Evolutionary conservation across 139 green algal species (phyloP), one percentile per base, ranked within the genome.

Genomic region (Closterium sp.): DNA sequence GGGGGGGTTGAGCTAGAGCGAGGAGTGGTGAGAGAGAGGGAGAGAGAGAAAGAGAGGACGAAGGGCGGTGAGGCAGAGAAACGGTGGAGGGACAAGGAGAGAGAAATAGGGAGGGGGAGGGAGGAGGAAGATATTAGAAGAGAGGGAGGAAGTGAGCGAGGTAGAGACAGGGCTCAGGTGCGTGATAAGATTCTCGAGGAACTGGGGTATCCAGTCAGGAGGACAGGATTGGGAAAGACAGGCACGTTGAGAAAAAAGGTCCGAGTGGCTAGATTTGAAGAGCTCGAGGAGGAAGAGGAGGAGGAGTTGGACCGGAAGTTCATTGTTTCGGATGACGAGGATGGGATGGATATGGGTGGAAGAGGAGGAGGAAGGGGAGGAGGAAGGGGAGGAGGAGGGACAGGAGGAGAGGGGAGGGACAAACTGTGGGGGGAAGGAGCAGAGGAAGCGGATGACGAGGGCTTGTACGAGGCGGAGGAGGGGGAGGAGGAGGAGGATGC

Each of bases 401-500:
- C n/a, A 28, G 30, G n/a, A 32, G 83, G 83, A 86, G 83, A 32
- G 21, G 83, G 19, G 83, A 25, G 83, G 55, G 23, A 76, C 55
- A 76, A 19, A 76, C 25, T 19, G 55, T 76, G 55, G 55, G 25
- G 25, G 55, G 55, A 76, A 76, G 55, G 55, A 76, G 4, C 38
- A 66, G 55, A 76, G 55, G 55, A 76, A 76, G 55, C 30, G 30
- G 30, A 34, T 3, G 83, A 12, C 9, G 28, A 4, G 5, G 69
- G 30, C 16, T 32, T 32, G 12, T 76, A 76, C 55, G 55, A 64
- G 12, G 36, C 16, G 36, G 35, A 91, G 12, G 84, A 91, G 85
- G 33, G 25, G 31, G 85, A 69, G 84, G 84, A 92, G 89, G 32
- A 88, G 84, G 33, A 92, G 89, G 28, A 92, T 66, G 88, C 43